Conservation (phyloP, 495 filamentous ascomycete species). For the Letharia lupina region DNA sequence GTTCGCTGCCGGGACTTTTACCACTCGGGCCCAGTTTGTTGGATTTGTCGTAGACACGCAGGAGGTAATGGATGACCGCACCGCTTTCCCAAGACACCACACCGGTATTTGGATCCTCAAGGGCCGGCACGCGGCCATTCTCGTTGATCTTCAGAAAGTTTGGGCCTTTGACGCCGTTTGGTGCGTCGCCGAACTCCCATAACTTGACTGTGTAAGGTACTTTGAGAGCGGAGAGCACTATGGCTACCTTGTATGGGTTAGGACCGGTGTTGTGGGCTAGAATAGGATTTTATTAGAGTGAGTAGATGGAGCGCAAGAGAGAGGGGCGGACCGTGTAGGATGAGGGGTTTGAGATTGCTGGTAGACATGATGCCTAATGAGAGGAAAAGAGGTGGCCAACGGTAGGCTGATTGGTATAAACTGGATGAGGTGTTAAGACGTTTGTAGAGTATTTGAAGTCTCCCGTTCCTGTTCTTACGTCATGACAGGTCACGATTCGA, state of each 20-base stretch:
- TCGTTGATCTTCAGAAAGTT: constrained; percentile 26
- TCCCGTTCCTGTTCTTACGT: too few species aligned
- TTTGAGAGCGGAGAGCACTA: constrained; percentile 25
- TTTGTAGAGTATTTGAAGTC: too few species aligned
- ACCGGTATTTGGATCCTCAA: constrained; percentile 36
- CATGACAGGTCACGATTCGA: background rate
- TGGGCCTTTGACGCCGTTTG: constrained; percentile 28
- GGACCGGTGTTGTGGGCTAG: constrained; percentile 35
- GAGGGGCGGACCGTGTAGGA: constrained; percentile 28
- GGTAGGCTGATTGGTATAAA: too few species aligned
- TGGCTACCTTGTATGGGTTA: constrained; percentile 35
- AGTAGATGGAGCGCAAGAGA: background rate
- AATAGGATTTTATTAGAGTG: background rate
- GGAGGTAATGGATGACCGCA: constrained; percentile 62
- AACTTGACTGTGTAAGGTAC: constrained; percentile 27
- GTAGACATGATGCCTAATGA: too few species aligned
- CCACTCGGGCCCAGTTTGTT: constrained; percentile 30
- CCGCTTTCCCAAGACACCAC: constrained; percentile 50
- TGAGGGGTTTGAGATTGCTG: constrained; percentile 12
- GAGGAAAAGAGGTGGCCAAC: too few species aligned
- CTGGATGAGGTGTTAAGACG: too few species aligned
- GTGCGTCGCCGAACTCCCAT: constrained; percentile 27
- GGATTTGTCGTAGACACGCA: constrained; percentile 59
- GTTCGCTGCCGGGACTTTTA: constrained; percentile 25
- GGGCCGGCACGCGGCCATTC: constrained; percentile 27